phyloP scores from a whole-genome alignment of 2,329 filamentous ascomycete genomes.

The Pseudocercospora crystallina region DNA sequence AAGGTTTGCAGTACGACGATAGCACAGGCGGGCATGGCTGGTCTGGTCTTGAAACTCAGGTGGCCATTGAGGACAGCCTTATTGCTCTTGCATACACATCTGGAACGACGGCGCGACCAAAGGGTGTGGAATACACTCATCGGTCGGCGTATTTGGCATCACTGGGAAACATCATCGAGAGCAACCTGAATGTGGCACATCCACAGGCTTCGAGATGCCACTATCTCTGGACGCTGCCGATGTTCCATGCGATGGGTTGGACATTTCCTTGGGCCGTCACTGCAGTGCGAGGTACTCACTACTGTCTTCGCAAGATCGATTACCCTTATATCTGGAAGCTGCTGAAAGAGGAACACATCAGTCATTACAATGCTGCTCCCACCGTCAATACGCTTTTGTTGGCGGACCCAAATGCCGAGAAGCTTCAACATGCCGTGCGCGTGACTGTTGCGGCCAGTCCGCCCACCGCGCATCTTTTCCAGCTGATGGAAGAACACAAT shows the following conservation, averaged over 20 bases:
- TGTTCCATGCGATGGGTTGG: slow-evolving; percentile 69
- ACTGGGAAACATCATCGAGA: slow-evolving; percentile 83
- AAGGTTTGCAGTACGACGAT: slow-evolving; percentile 72
- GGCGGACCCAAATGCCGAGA: slow-evolving; percentile 70
- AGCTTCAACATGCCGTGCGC: slow-evolving; percentile 69
- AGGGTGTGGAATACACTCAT: slow-evolving; percentile 91
- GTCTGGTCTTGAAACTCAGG: slow-evolving; percentile 70
- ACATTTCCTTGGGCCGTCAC: slow-evolving; percentile 67
- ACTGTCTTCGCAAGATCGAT: slow-evolving; percentile 91
- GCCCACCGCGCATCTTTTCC: slow-evolving; percentile 84
- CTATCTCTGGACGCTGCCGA: slow-evolving; percentile 66
- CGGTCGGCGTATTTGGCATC: slow-evolving; percentile 82
- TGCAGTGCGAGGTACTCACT: slow-evolving; percentile 88
- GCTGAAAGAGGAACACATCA: slow-evolving; percentile 81
- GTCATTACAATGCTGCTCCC: slow-evolving; percentile 92
- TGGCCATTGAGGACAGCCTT: slow-evolving; percentile 72
- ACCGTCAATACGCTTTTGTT: slow-evolving; percentile 95
- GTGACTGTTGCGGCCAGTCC: slow-evolving; percentile 94
- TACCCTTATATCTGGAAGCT: slow-evolving; percentile 90
- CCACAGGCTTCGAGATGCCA: slow-evolving; percentile 56
- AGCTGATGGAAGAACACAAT: slow-evolving; percentile 87
- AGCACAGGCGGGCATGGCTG: slow-evolving; percentile 70
- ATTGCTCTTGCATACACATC: slow-evolving; percentile 91
- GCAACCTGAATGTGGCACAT: slow-evolving; percentile 64
- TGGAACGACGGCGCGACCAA: slow-evolving; percentile 86